Percentiles rank a stretch among this genome's conserved stretches.
phyloP scores from a whole-genome alignment of 148 eudicot genomes.

The Polygonum aviculare region DNA sequence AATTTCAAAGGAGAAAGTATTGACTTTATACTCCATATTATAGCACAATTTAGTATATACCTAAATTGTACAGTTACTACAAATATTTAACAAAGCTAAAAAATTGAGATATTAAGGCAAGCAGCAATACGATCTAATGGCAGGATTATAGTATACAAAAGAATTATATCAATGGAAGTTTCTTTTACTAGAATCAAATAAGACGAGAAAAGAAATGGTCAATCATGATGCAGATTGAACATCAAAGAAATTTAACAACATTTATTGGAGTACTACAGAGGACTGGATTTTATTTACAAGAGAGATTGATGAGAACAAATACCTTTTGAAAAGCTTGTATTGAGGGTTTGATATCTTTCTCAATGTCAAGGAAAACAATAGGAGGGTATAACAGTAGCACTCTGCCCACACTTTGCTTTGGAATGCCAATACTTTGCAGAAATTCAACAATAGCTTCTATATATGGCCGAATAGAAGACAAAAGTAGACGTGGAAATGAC shows the following conservation, averaged over 20 bases:
- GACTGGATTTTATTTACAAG: background rate
- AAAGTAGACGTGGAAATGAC: conserved; percentile 82
- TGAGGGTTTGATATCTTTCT: conserved; percentile 40
- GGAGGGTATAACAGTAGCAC: conserved; percentile 69
- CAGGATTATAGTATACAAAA: background rate
- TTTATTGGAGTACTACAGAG: background rate
- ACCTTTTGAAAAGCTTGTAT: conserved; percentile 53
- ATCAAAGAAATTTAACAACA: background rate
- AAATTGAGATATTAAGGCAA: background rate
- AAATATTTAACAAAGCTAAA: background rate
- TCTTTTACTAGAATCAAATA: background rate
- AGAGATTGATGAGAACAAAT: conserved; percentile 8
- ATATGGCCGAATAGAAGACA: conserved; percentile 44
- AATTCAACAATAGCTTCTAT: conserved; percentile 41
- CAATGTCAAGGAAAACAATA: conserved; percentile 43
- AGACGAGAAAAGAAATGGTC: background rate
- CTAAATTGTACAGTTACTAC: background rate
- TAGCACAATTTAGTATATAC: background rate
- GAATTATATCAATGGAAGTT: background rate
- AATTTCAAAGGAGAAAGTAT: background rate
- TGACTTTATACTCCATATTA: background rate
- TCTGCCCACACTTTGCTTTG: conserved; percentile 36
- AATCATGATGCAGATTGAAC: background rate
- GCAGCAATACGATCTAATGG: background rate
- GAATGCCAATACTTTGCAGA: conserved; percentile 53